Evolutionary conservation across 306 rosid genomes (phyloP).

Genomic region (Parietaria judaica): DNA sequence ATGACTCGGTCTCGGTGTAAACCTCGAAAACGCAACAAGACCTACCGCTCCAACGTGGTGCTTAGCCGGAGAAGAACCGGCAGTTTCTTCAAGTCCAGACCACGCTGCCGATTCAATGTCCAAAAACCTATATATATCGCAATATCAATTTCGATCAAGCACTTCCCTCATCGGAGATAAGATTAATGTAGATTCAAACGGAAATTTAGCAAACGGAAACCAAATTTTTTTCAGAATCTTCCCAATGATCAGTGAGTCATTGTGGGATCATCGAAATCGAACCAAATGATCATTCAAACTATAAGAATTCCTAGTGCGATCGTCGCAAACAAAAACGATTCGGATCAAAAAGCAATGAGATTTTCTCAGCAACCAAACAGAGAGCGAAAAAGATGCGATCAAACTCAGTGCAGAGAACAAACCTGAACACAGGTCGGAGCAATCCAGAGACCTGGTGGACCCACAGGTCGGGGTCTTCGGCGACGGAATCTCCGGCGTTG

Average conservation of each 20-base stretch:
- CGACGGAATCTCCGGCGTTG: conserved; percentile 51
- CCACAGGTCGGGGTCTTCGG: conserved; percentile 73
- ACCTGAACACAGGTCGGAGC: conserved; percentile 69
- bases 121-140: conserved; percentile 39
- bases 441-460: conserved; percentile 47
- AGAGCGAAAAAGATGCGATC: neutral
- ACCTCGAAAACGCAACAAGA: conserved; percentile 7
- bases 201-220: too few species aligned
- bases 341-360: too few species aligned
- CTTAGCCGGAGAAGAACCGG: conserved; percentile 55
- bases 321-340: too few species aligned
- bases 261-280: too few species aligned
- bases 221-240: too few species aligned
- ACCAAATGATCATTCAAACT: too few species aligned
- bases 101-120: conserved; percentile 68
- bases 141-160: neutral
- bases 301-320: too few species aligned
- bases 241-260: too few species aligned
- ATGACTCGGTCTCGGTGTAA: neutral
- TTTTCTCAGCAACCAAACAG: neutral
- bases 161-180: too few species aligned
- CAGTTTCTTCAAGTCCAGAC: conserved; percentile 84
- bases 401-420: neutral
- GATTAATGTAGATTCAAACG: too few species aligned
- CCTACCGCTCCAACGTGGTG: conserved; percentile 87